Evolutionary conservation across 2,329 filamentous ascomycete genomes (phyloP).

Genomic region (Cadophora malorum): DNA sequence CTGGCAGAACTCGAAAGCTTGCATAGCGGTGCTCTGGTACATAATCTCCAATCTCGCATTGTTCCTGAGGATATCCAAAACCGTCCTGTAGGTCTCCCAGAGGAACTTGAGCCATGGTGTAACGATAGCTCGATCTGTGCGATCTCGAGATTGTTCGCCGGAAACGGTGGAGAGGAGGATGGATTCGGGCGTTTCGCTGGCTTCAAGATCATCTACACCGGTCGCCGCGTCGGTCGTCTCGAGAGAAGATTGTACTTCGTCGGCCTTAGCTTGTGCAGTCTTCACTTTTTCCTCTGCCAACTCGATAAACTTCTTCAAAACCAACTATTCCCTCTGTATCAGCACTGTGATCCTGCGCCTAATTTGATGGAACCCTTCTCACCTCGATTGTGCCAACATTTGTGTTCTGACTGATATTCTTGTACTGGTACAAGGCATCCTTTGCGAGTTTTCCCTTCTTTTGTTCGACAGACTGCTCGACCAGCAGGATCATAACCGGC

Average conservation of each 20-base stretch:
- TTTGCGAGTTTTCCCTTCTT: constrained; percentile 99
- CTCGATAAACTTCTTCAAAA: constrained; percentile 98
- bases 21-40: constrained; percentile 97
- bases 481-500: constrained; percentile 97
- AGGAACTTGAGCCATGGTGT: constrained; percentile 99
- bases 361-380: constrained; percentile 38
- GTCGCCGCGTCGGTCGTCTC: constrained; percentile 75
- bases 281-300: constrained; percentile 96
- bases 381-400: constrained; percentile 98
- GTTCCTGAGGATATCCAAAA: constrained; percentile 98
- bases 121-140: constrained; percentile 96
- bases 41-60: constrained; percentile 97
- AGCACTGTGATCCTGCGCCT: constrained; percentile 24
- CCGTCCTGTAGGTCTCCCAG: constrained; percentile 99
- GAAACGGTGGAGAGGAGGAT: constrained; percentile 98
- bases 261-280: constrained; percentile 92
- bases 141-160: constrained; percentile 95
- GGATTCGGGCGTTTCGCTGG: constrained; percentile 96
- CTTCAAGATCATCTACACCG: constrained; percentile 93
- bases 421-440: constrained; percentile 99
- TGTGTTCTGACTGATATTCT: constrained; percentile 99
- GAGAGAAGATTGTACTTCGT: constrained; percentile 88
- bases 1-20: constrained; percentile 98
- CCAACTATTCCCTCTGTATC: constrained; percentile 60
- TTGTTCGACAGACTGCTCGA: constrained; percentile 95